Evolutionary conservation across 1,139 yeast species (phyloP).

Genomic region (Wickerhamiella pararugosa): DNA sequence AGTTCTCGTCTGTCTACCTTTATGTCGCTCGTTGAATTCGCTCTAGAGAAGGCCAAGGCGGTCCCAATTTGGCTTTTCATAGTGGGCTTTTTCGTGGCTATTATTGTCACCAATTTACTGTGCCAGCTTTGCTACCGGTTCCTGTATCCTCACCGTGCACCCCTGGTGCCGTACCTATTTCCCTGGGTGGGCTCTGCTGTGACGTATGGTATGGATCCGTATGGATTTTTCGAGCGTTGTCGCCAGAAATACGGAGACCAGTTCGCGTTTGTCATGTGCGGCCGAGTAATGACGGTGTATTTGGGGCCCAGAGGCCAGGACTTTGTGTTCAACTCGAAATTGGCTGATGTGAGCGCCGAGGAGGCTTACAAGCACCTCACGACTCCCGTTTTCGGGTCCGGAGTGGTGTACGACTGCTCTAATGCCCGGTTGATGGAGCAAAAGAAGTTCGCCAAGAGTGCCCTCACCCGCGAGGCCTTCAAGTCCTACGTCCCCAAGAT

Average conservation of each 20-base stretch:
- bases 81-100: conserved; percentile 21
- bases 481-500: conserved; percentile 77
- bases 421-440: conserved; percentile 92
- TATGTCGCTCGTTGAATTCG: too few relatives aligned
- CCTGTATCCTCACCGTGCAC: conserved; percentile 44
- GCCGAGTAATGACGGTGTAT: conserved; percentile 88
- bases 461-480: conserved; percentile 77
- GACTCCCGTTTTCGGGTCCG: conserved; percentile 94
- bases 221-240: conserved; percentile 68
- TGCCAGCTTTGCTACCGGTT: conserved; percentile 48
- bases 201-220: conserved; percentile 82
- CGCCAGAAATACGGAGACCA: conserved; percentile 80
- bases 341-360: conserved; percentile 85
- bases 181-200: conserved; percentile 95
- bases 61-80: conserved; percentile 11
- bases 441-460: conserved; percentile 87
- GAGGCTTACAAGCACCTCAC: conserved; percentile 91
- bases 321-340: conserved; percentile 81
- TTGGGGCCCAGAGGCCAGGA: conserved; percentile 97
- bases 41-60: not conserved
- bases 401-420: conserved; percentile 94
- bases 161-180: conserved; percentile 80
- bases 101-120: conserved; percentile 40
- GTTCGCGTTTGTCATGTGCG: conserved; percentile 75
- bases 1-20: too few relatives aligned